phyloP scores from a whole-genome alignment of 805 yeast genomes.

The Saccharomycopsis olivae region DNA sequence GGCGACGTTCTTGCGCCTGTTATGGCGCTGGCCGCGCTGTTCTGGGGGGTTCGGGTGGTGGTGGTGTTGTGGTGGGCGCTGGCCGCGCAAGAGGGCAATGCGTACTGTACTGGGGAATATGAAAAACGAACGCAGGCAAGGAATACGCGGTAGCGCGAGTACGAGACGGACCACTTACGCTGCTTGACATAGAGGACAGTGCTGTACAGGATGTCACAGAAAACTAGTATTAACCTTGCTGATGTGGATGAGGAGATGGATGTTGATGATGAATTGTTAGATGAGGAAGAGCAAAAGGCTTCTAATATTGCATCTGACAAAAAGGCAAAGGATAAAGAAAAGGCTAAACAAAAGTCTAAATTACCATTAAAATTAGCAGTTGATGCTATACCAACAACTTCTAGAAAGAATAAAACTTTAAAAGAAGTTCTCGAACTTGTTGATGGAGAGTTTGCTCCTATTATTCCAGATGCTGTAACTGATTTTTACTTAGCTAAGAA shows the following conservation, averaged over 20 bases:
- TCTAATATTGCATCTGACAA: slow-evolving; percentile 23
- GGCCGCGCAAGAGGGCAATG: too few relatives aligned
- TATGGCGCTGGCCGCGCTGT: too few relatives aligned
- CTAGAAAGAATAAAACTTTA: slow-evolving; percentile 71
- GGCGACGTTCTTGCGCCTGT: too few relatives aligned
- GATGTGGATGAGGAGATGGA: slow-evolving; percentile 21
- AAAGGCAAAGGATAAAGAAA: slow-evolving; percentile 19
- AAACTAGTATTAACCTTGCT: slow-evolving; percentile 13
- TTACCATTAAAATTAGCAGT: slow-evolving; percentile 19
- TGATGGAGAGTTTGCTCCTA: slow-evolving; percentile 84
- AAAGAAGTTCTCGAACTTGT: slow-evolving; percentile 77
- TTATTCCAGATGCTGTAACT: slow-evolving; percentile 93
- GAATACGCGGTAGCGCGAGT: too few relatives aligned
- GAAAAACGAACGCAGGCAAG: too few relatives aligned
- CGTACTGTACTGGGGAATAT: too few relatives aligned
- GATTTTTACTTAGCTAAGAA: slow-evolving; percentile 82
- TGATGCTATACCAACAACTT: slow-evolving; percentile 53
- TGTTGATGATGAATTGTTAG: slow-evolving; percentile 21
- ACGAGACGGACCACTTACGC: too few relatives aligned
- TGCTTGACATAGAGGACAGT: too few relatives aligned
- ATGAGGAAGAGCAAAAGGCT: slow-evolving; percentile 18
- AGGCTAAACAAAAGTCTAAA: slow-evolving; percentile 20
- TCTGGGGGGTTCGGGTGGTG: too few relatives aligned
- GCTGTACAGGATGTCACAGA: slow-evolving; percentile 1
- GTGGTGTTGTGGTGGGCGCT: too few relatives aligned